Evolutionary conservation across 306 rosid genomes (phyloP), one percentile per base, ranked within the genome.

Genomic region (Medicago ruthenica): DNA sequence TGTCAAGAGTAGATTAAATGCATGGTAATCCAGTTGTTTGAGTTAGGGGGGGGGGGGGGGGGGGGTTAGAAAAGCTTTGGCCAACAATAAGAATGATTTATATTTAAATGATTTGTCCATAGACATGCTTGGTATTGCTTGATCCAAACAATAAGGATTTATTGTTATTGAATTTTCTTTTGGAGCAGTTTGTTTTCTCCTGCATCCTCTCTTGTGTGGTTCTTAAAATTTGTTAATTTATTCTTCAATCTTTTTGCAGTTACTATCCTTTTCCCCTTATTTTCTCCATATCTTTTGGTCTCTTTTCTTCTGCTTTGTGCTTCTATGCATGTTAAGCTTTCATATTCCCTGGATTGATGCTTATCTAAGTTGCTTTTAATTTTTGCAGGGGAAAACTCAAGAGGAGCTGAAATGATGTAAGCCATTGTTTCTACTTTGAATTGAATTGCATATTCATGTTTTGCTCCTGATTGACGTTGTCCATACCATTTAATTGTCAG

Each of bases 351-450:
- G 74, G 79, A 61, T 78, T 57, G 71, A 73, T 36, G 39, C 75
- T 87, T 61, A 72, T 76, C 6, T 51, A 50, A 81, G 79, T 57
- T 74, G 18, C 71, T 51, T 76, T 74, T 79, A 63, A 65, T 60
- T 39, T 82, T 78, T 76, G 73, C 88, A 93, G 98, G 88, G 59
- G 76, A 79, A 60, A 81, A 82, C 58, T 76, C 87, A 59, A 72
- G 88, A 77, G 93, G 83, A 22, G 67, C 36, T 79, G 96, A 83
- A 83, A 78, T 70, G 14, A 76, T 84, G 98, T 93, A 86, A 85
- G 92, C 54, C n/a, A n/a, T n/a, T 84, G 40, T 72, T 64, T 73
- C 70, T 70, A 63, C 55, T 68, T n/a, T n/a, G n/a, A n/a, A n/a
- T 55, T 71, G 55, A 59, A 61, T 44, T 81, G 16, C 48, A 51